Evolutionary conservation across 805 yeast genomes (phyloP), one percentile per base, ranked within the genome.

Genomic region (Wickerhamomyces canadensis): DNA sequence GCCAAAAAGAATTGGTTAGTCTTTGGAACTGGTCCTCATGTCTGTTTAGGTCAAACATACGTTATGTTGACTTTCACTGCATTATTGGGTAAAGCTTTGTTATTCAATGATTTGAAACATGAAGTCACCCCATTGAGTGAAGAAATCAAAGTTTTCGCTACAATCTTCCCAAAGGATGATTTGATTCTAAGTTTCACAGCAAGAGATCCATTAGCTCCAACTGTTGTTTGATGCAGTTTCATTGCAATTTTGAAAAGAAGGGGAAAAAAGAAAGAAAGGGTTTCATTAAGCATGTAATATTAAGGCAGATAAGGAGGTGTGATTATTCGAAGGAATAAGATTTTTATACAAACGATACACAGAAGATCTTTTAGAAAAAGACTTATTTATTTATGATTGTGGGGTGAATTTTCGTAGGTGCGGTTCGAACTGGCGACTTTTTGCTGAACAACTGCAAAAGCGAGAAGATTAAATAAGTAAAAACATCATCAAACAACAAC

Each of bases 151-250:
- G 98, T 93, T 27, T 93, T 93, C 60, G 98, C 98, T 19, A 93
- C 98, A 15, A 88, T 93, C 58, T 93, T 93, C 84, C 98, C 98
- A 19, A 79, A 86, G 61, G 98, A 93, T 65, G 96, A 93, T 61
- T 78, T 95, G 58, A 76, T 85, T 47, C 66, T 93, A 59, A 68
- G 79, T 51, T 91, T 89, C 70, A 70, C 67, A 34, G 67, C 58
- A 49, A 78, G 93, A 66, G 84, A 84, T 44, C 72, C 71, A 42
- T 39, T 61, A 26, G 45, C 47, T 2, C 36, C 42, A 29, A 35
- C 42, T 16, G 40, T 15, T 7, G 25, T 13, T 31, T 7, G 6
- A n/a, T 19, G 15, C 10, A 12, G n/a, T n/a, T n/a, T n/a, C n/a
- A n/a, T n/a, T n/a, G n/a, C n/a, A n/a, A n/a, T n/a, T n/a, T n/a